Conservation (phyloP, 1,284 basidiomycete species). For the Leccinum fuscescens region DNA sequence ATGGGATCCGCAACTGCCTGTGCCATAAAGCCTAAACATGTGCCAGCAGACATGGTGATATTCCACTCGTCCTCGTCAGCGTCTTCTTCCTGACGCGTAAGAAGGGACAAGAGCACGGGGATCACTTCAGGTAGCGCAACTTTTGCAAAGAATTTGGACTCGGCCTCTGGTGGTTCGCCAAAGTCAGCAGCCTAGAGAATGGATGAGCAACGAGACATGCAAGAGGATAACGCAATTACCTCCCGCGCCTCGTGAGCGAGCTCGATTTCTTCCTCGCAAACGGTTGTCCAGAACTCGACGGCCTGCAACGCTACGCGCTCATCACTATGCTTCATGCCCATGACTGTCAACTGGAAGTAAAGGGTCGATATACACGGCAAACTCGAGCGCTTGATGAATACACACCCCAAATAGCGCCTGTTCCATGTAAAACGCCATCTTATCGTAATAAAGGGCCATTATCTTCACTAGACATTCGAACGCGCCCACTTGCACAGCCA, state of each 20-base stretch:
- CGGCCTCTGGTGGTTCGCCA: slow-evolving; percentile 85
- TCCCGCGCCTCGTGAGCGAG: slow-evolving; percentile 91
- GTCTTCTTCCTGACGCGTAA: slow-evolving; percentile 94
- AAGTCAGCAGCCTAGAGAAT: slow-evolving; percentile 77
- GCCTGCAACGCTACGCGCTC: slow-evolving; percentile 94
- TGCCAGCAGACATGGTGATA: slow-evolving; percentile 96
- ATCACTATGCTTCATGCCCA: slow-evolving; percentile 95
- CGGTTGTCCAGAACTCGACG: slow-evolving; percentile 99
- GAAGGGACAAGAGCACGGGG: slow-evolving; percentile 85
- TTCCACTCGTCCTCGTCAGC: slow-evolving; percentile 99
- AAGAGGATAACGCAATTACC: slow-evolving; percentile 40
- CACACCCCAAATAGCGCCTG: slow-evolving; percentile 94
- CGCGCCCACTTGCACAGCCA: slow-evolving; percentile 85
- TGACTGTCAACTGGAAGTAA: slow-evolving; percentile 79
- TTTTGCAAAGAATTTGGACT: slow-evolving; percentile 91
- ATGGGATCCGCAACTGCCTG: slow-evolving; percentile 90
- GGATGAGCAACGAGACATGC: slow-evolving; percentile 5
- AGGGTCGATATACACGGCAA: not conserved
- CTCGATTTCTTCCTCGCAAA: slow-evolving; percentile 97
- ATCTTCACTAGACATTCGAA: slow-evolving; percentile 96
- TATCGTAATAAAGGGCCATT: slow-evolving; percentile 98
- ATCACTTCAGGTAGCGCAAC: slow-evolving; percentile 93
- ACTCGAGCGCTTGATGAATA: slow-evolving; percentile 19
- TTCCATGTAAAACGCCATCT: slow-evolving; percentile 99
- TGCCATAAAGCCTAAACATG: slow-evolving; percentile 87